These are phyloP conservation scores for Dianthus caryophyllus DNA, from an alignment of 148 eudicot genomes.

Conservation along the genomic window DNA sequence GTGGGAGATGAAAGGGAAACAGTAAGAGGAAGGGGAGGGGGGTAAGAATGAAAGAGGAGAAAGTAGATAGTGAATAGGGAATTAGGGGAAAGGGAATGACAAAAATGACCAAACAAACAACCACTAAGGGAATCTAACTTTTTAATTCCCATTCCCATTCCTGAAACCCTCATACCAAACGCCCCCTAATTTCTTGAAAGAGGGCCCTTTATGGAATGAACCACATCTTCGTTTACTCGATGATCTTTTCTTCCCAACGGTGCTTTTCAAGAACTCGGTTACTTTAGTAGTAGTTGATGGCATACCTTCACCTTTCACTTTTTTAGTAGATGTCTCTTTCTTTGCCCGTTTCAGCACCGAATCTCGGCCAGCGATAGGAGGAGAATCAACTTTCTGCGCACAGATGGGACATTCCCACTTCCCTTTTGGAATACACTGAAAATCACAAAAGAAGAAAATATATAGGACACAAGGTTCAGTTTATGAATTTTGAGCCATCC, in stretches of 20 bases:
- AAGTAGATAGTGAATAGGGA: too few relatives aligned
- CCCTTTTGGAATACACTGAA: slow-evolving; percentile 73
- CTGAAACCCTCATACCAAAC: too few relatives aligned
- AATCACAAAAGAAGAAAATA: slow-evolving; percentile 8
- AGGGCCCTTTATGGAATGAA: slow-evolving; percentile 18
- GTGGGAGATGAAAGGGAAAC: too few relatives aligned
- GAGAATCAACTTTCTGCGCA: slow-evolving; percentile 33
- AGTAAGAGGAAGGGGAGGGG: too few relatives aligned
- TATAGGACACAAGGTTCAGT: neutral
- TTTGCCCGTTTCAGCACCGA: slow-evolving; percentile 40
- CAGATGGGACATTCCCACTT: slow-evolving; percentile 87
- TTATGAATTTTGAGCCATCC: neutral
- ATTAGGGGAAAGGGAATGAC: too few relatives aligned
- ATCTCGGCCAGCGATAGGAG: slow-evolving; percentile 32
- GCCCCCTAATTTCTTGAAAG: slow-evolving; percentile 35
- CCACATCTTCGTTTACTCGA: slow-evolving; percentile 50
- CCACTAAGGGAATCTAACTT: too few relatives aligned
- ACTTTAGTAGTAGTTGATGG: slow-evolving; percentile 35
- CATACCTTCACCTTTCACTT: slow-evolving; percentile 35
- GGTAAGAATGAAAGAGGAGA: too few relatives aligned
- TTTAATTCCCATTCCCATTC: too few relatives aligned
- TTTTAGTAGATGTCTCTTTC: slow-evolving; percentile 38
- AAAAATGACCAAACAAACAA: too few relatives aligned
- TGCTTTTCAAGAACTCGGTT: slow-evolving; percentile 41
- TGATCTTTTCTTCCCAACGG: slow-evolving; percentile 63